Evolutionary conservation across 805 yeast species (phyloP).

Genomic region (Spathaspora girioi): DNA sequence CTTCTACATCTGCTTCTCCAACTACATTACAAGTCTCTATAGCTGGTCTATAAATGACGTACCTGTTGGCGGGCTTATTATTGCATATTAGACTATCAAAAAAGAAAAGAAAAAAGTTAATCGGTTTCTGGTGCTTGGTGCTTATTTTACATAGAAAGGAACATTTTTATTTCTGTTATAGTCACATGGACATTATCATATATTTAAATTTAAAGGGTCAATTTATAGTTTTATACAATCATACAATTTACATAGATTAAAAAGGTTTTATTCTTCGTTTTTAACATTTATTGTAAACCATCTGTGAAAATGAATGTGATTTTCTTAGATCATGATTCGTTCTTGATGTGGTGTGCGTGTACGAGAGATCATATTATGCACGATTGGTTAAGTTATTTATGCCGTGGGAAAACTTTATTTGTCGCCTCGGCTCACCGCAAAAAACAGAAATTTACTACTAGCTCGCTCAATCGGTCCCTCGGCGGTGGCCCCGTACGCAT

Average conservation of each 20-base stretch:
- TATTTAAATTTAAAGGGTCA: not conserved
- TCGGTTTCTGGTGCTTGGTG: not conserved
- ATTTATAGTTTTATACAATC: not conserved
- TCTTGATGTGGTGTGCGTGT: too few relatives aligned
- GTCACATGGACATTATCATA: not conserved
- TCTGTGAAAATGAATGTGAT: not conserved
- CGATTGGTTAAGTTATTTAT: too few relatives aligned
- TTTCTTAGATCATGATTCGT: not conserved
- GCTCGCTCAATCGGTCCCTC: not conserved
- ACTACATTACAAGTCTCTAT: not conserved
- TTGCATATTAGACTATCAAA: not conserved
- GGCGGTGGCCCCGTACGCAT: not conserved
- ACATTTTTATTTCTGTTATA: not conserved
- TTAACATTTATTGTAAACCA: not conserved
- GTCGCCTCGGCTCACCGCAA: not conserved
- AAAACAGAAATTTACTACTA: not conserved
- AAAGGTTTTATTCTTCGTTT: not conserved
- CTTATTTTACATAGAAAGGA: not conserved
- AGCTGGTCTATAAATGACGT: conserved; percentile 4
- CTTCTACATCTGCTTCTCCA: not conserved
- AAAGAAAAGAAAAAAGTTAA: not conserved
- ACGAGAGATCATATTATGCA: too few relatives aligned
- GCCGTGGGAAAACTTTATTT: not conserved
- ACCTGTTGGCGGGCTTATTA: not conserved
- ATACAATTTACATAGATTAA: not conserved